A percentile compares a stretch with the other conserved stretches of the same genome.
These are phyloP conservation scores for Dendrocalamus sinicus DNA, from an alignment of 176 grass and related monocot species.

Conservation along the genomic window DNA sequence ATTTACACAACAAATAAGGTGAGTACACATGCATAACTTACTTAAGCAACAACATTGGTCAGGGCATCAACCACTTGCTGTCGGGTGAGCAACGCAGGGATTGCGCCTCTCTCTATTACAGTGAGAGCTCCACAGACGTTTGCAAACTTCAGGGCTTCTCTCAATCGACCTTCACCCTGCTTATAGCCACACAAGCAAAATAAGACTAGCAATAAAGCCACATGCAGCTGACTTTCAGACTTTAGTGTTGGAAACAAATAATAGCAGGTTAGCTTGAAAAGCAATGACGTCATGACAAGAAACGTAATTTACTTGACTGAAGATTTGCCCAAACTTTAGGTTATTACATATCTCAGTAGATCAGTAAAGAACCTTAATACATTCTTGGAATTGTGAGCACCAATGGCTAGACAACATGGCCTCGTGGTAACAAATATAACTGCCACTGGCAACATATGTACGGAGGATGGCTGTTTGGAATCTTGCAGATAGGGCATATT, in stretches of 20 bases:
- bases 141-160: constrained; percentile 88
- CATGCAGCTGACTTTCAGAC: not conserved
- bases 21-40: not conserved
- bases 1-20: constrained; percentile 13
- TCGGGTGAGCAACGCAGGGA: constrained; percentile 75
- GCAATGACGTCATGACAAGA: not conserved
- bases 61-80: constrained; percentile 74
- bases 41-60: constrained; percentile 57
- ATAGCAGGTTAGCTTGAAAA: not conserved
- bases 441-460: not conserved
- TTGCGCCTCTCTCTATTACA: constrained; percentile 83
- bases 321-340: not conserved
- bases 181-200: constrained; percentile 6
- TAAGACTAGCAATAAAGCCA: not conserved
- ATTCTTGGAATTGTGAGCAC: not conserved
- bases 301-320: not conserved
- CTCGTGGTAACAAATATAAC: not conserved
- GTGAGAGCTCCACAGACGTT: constrained; percentile 88
- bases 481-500: not conserved
- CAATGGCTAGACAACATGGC: not conserved
- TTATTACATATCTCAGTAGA: constrained; percentile 8
- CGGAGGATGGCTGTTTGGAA: not conserved
- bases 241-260: not conserved
- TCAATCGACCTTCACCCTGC: constrained; percentile 79
- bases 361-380: not conserved